Base-by-base conservation (phyloP, 148 eudicot species). In the Salicornia ramosissima region DNA sequence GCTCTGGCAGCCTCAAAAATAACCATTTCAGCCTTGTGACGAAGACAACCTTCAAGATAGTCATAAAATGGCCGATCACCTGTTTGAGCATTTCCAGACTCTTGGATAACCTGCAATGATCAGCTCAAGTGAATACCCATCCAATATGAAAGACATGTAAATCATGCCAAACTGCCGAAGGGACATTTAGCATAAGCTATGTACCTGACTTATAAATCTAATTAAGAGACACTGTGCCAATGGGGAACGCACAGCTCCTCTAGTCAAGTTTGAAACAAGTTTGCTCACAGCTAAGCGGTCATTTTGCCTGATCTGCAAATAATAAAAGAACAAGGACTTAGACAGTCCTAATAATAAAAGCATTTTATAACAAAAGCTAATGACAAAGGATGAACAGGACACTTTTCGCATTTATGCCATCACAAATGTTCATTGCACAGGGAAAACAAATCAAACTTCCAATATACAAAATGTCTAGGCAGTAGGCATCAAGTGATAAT, bases 1-100 rank as follows among this genome's bases (percentile, higher is more conserved):
- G 98, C 98, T 75, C 96, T 90, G 31, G 98, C 96, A 71, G 98
- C 92, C 79, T 94, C 98, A 75, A 94, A 90, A 64, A 90, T 88
- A 66, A 94, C 98, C 98, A 94, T 94, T 81, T 94, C 98, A 77
- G 98, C 98, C 85, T 94, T 94, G 75, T 94, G 96, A 40, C 98
- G 98, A 33, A 94, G 95, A 69, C 98, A 90, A 65, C 90, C 81
- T 80, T 94, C 98, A 61, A 94, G 90, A 76, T 86, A 94, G 71
- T 94, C 98, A 83, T 85, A 94, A 78, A 94, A 94, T 55, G 92
- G 98, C 11, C 96, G 92, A 36, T 94, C 98, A 36, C 92, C 98
- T 26, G 86, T 74, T 83, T 88, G 98, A 65, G 80, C 74, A 79
- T 79, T 59, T 49, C 87, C 78, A 18, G 98, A 87, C 76, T 94